Conservation (phyloP, 345 rosid species). For the Geranium brycei region DNA sequence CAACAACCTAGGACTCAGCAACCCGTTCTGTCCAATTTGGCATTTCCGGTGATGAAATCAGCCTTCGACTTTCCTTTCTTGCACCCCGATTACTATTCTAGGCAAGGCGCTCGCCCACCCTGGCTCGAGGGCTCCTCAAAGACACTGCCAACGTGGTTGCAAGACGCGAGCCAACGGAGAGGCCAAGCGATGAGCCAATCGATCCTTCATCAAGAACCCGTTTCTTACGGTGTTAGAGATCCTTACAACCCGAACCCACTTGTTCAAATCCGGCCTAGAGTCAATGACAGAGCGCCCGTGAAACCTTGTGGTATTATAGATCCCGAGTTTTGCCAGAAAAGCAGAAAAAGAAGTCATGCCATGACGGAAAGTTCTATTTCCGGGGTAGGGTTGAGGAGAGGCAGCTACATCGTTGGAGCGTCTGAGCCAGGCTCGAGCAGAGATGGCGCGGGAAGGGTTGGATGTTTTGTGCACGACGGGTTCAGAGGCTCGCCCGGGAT, state of each 20-base stretch:
- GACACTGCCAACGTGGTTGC: constrained; percentile 27
- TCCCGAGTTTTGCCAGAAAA: constrained; percentile 11
- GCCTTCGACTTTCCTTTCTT: constrained; percentile 30
- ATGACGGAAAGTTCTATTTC: constrained; percentile 15
- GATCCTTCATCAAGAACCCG: constrained; percentile 10
- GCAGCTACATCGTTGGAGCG: constrained; percentile 4
- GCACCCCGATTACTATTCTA: constrained; percentile 16
- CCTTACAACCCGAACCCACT: background rate
- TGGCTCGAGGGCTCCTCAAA: constrained; percentile 22
- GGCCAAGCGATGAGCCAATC: constrained; percentile 8
- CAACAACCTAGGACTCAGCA: constrained; percentile 12
- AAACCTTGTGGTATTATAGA: constrained; percentile 13
- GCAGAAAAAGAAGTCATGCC: constrained; percentile 21
- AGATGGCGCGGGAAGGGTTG: too few relatives aligned
- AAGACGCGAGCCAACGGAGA: constrained; percentile 16
- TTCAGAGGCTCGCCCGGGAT: constrained; percentile 10
- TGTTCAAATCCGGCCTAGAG: constrained; percentile 11
- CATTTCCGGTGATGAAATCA: constrained; percentile 8
- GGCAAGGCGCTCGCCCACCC: constrained; percentile 15
- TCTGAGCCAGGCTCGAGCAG: too few relatives aligned
- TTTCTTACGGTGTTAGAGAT: background rate
- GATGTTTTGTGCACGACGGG: background rate
- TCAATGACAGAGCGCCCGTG: constrained; percentile 14
- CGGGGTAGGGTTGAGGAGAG: constrained; percentile 14
- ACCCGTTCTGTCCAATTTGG: constrained; percentile 12